Evolutionary conservation across 352 stramenopile genomes (phyloP), one percentile per base, ranked within the genome.

Genomic region (Heterotrichella gracilis): DNA sequence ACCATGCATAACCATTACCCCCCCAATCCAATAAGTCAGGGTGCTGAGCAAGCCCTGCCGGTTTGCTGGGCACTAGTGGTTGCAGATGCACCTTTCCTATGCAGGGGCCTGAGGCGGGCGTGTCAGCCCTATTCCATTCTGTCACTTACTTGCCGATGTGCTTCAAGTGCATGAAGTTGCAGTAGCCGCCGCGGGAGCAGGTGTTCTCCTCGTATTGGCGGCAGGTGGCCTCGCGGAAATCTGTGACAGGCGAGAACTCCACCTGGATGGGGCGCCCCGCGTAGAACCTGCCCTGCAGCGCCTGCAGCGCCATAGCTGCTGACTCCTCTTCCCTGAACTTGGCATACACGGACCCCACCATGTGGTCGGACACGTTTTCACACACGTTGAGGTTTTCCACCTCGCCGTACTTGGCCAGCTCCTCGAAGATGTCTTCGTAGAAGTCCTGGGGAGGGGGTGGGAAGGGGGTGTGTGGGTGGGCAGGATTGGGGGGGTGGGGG

Each of bases 311-410:
- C 42, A 92, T 88, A 17, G 87, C 85, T 0, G 92, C 90, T 70
- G 96, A 83, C 76, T 98, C 90, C 78, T 99, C 93, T 69, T 98
- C 90, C 20, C 84, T 82, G 73, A 94, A 98, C 77, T 97, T 98
- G 69, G 88, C 85, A 77, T 99, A 99, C 25, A 98, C 90, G 76
- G 98, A 96, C 64, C 93, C 93, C n/a, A 98, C 84, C 77, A 99
- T 90, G 77, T 99, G 92, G 78, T 99, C 93, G 24, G 90, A 90
- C 9, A 98, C 75, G 76, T 99, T 99, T 76, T 97, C 92, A 76
- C 90, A 97, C 40, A 99, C 93, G 74, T 96, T 92, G 25, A 99
- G 81, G 71, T 95, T 88, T 72, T 97, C 91, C 63, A 99, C 75
- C 72, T 90, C 85, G 69, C 93, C 93, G 74, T 94, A 96, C 80